Evolutionary conservation across 1,284 basidiomycete species (phyloP).

Genomic region (Mycosarcoma maydis): DNA sequence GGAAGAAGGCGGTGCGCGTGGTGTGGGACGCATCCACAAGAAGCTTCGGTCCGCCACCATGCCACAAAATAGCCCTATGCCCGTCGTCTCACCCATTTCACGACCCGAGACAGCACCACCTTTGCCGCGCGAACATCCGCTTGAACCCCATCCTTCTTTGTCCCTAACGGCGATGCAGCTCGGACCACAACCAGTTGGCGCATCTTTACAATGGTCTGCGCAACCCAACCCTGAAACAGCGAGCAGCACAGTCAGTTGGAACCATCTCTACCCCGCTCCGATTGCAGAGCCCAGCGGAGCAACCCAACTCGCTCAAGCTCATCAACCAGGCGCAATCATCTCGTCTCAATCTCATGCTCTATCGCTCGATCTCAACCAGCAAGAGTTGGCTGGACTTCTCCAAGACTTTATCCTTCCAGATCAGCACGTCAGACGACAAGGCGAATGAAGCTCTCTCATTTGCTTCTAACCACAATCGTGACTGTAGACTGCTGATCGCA

Average conservation of each 20-base stretch:
- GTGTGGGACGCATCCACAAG: background rate
- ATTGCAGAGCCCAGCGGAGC: no score
- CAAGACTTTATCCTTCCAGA: constrained; percentile 11
- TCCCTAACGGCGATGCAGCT: background rate
- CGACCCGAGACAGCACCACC: constrained; percentile 17
- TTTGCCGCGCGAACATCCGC: background rate
- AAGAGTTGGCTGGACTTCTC: constrained; percentile 13
- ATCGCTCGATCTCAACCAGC: constrained; percentile 5
- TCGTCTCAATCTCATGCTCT: no score
- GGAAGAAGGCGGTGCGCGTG: no score
- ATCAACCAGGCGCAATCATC: no score
- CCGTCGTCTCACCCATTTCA: background rate
- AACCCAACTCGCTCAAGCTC: background rate
- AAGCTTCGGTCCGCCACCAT: constrained; percentile 13
- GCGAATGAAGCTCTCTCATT: background rate
- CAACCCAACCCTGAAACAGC: background rate
- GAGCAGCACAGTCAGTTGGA: background rate
- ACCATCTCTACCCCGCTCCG: background rate
- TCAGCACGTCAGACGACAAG: background rate
- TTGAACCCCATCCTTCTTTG: background rate
- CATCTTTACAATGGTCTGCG: background rate
- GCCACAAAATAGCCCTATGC: background rate
- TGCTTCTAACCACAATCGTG: background rate
- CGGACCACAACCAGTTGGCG: no score
- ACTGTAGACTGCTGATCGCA: no score